Percentiles rank a stretch among this genome's conserved stretches.
These are phyloP conservation scores for Penicillium sumatraense DNA, from an alignment of 2,329 filamentous ascomycete genomes.

Conservation along the genomic window DNA sequence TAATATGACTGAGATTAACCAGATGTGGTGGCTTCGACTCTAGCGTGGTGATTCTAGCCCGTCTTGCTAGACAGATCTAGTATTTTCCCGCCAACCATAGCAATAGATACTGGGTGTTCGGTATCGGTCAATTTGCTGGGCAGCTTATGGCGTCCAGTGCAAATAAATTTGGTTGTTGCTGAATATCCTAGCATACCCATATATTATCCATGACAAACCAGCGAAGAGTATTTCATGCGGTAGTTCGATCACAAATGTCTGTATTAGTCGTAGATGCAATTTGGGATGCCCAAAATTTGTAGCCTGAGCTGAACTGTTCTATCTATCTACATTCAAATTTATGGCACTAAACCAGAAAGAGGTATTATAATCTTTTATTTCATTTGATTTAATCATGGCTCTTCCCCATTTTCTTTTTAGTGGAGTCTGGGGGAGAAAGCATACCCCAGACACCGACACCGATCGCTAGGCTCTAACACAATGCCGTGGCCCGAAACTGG, in stretches of 20 bases:
- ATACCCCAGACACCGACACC: not conserved
- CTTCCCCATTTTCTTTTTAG: not conserved
- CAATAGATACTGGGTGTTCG: not conserved
- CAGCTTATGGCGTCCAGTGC: not conserved
- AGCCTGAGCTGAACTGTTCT: not conserved
- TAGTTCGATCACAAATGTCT: not conserved
- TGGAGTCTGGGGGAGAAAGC: slow-evolving; percentile 3
- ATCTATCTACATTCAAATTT: not conserved
- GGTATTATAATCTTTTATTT: too few relatives aligned
- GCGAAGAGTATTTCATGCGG: not conserved
- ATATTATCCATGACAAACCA: too few relatives aligned
- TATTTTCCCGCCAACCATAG: slow-evolving; percentile 13
- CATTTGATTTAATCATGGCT: too few relatives aligned
- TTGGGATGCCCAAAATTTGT: not conserved
- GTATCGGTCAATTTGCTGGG: not conserved
- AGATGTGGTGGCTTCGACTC: not conserved
- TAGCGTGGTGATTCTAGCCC: not conserved
- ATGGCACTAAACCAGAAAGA: not conserved
- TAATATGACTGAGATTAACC: not conserved
- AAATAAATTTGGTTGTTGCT: too few relatives aligned
- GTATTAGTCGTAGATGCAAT: not conserved
- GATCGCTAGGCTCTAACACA: not conserved
- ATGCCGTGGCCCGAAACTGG: not conserved
- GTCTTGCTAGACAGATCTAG: not conserved
- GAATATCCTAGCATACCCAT: not conserved